Evolutionary conservation across 2,329 filamentous ascomycete genomes (phyloP).

Genomic region (Sclerotinia minor): DNA sequence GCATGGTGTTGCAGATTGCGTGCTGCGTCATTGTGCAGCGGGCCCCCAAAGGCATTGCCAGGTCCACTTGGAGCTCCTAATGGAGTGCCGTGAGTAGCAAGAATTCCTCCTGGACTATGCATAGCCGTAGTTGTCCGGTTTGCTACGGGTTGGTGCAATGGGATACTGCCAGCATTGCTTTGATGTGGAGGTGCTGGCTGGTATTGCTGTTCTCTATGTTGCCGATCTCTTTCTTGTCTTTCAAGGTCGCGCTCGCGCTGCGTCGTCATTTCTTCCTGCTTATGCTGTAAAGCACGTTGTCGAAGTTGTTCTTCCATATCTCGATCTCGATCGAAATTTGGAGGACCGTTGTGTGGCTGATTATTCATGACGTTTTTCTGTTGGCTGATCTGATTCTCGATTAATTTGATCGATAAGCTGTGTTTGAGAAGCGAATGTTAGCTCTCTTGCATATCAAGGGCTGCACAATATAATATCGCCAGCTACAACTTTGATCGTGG

Average conservation of each 20-base stretch:
- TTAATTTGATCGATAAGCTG: constrained; percentile 2
- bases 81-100: constrained; percentile 68
- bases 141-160: constrained; percentile 92
- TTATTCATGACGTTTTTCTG: constrained; percentile 37
- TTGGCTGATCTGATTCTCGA: constrained; percentile 8
- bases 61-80: constrained; percentile 42
- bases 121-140: constrained; percentile 77
- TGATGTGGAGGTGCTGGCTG: constrained; percentile 73
- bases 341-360: constrained; percentile 37
- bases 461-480: background rate
- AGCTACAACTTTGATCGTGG: background rate
- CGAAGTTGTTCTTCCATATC: constrained; percentile 55
- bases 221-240: constrained; percentile 55
- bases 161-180: constrained; percentile 82
- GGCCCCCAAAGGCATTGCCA: constrained; percentile 52
- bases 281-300: constrained; percentile 50
- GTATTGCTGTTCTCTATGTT: constrained; percentile 62
- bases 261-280: constrained; percentile 57
- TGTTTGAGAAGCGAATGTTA: background rate
- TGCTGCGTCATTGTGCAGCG: constrained; percentile 54
- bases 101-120: constrained; percentile 86
- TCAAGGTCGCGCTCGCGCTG: constrained; percentile 52
- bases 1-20: constrained; percentile 56
- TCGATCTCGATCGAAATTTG: constrained; percentile 44
- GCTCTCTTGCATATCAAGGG: background rate